Conservation (phyloP, 2,329 filamentous ascomycete species). For the Pseudohalonectria lignicola region DNA sequence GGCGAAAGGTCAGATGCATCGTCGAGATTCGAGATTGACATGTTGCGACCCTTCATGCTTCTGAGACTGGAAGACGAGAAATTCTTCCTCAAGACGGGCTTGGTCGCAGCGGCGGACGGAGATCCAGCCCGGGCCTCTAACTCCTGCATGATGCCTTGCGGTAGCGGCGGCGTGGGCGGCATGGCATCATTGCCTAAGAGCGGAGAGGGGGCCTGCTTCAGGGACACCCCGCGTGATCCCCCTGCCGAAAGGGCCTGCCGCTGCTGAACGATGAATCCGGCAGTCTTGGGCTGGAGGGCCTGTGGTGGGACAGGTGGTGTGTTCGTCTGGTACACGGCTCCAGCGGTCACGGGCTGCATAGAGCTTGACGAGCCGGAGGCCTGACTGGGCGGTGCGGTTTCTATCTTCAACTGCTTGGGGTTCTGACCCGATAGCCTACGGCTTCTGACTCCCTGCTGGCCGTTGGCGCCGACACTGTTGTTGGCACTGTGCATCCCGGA, state of each 20-base stretch:
- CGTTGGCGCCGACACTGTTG: conserved; percentile 1
- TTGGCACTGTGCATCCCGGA: conserved; percentile 15
- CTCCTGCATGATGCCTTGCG: conserved; percentile 16
- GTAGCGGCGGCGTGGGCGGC: conserved; percentile 22
- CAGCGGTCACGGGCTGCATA: conserved; percentile 1
- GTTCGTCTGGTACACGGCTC: neutral
- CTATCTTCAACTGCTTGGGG: conserved; percentile 76
- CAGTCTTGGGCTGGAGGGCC: conserved; percentile 13
- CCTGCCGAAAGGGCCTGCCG: conserved; percentile 27
- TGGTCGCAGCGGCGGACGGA: conserved; percentile 29
- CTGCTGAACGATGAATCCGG: conserved; percentile 27
- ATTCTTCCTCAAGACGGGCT: conserved; percentile 49
- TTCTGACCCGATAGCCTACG: conserved; percentile 74
- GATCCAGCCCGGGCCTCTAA: conserved; percentile 35
- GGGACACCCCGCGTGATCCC: conserved; percentile 19
- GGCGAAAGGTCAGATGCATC: conserved; percentile 58
- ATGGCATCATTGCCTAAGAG: conserved; percentile 17
- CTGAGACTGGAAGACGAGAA: conserved; percentile 60
- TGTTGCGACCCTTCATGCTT: conserved; percentile 63
- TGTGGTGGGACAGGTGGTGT: conserved; percentile 7
- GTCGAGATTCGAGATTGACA: conserved; percentile 53
- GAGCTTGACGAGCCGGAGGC: conserved; percentile 9
- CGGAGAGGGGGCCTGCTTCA: conserved; percentile 21
- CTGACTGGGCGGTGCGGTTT: conserved; percentile 44
- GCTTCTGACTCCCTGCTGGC: conserved; percentile 48